Conservation (phyloP, 2,329 filamentous ascomycete genomes). For the Chrysosporium keratinophilum region DNA sequence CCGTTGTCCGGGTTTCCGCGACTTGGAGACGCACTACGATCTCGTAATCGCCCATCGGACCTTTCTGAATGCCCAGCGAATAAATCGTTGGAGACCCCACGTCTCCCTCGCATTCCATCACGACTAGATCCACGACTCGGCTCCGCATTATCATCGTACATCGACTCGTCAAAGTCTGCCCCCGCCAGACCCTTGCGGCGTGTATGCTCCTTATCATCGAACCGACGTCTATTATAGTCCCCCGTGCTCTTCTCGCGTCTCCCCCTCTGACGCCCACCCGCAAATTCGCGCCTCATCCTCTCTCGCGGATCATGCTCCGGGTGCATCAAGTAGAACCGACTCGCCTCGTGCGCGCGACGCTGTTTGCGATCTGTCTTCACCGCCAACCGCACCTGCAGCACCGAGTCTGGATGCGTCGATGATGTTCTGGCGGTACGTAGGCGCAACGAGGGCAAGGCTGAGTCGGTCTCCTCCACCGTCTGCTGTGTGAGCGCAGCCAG, state of each 20-base stretch:
- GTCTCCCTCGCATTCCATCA: constrained; percentile 24
- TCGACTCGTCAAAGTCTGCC: constrained; percentile 59
- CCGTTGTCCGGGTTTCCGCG: constrained; percentile 40
- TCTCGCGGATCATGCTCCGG: constrained; percentile 79
- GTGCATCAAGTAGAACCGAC: constrained; percentile 84
- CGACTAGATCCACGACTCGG: constrained; percentile 14
- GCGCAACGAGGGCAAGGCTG: constrained; percentile 49
- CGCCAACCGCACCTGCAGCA: constrained; percentile 63
- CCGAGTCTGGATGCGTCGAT: constrained; percentile 56
- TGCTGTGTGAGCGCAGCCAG: constrained; percentile 41
- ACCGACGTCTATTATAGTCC: constrained; percentile 44
- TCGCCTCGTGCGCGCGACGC: constrained; percentile 64
- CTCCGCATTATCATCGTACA: constrained; percentile 63
- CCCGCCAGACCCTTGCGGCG: constrained; percentile 39
- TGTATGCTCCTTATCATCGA: constrained; percentile 49
- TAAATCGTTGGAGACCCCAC: constrained; percentile 25
- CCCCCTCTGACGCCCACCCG: constrained; percentile 36
- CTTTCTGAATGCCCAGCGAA: constrained; percentile 30
- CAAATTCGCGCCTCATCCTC: constrained; percentile 47
- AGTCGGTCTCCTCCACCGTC: constrained; percentile 19
- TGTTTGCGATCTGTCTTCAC: constrained; percentile 69
- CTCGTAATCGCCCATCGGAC: constrained; percentile 42
- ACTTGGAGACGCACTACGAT: constrained; percentile 52
- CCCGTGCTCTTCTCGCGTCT: constrained; percentile 30
- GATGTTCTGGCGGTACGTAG: constrained; percentile 59